Evolutionary conservation across 2,329 filamentous ascomycete species (phyloP), one percentile per base, ranked within the genome.

Genomic region (Rhytidhysteron rufulum): DNA sequence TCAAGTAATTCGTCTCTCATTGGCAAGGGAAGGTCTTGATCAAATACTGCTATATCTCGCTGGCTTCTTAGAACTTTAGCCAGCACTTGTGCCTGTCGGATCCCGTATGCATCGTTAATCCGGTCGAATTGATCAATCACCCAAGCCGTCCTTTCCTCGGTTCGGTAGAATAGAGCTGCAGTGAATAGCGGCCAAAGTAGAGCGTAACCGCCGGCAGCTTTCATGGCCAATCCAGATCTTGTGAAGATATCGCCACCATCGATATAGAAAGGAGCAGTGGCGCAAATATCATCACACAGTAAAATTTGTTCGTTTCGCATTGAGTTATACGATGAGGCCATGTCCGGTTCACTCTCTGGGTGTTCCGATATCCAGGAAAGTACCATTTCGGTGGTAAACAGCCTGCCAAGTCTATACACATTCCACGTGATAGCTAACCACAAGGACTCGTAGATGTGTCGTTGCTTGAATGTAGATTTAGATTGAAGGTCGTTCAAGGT

Each of bases 131-230:
- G 36, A 20, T 40, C 34, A n/a, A 36, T 35, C 8, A 50, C 47
- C 48, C 50, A 51, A 2, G 11, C 9, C 17, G 34, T 45, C 4
- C 39, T 44, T 5, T 45, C 41, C 5, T 15, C 2, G 1, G 37
- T 37, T 4, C 29, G 31, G 4, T 38, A 41, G 8, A 37, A 18
- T 4, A 37, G 43, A 1, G 39, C 24, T 5, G 49, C 38, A 2
- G 47, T 34, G n/a, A 42, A 51, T 1, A 51, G 24, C 2, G 48
- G 48, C 48, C 47, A 48, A 24, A 53, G 41, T 7, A 51, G 35
- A 13, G 38, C 38, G 13, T 46, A 42, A 3, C 41, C 44, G 8
- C 43, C 46, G 10, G 46, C 21, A 7, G 37, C 43, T 16, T 41
- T 31, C 18, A 40, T 40, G 3, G 40, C 33, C 10, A 43, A 34